Percentiles rank a stretch among this genome's conserved stretches.
Evolutionary conservation across 768 basidiomycete species (phyloP).

Genomic region (Podaxis sp.): DNA sequence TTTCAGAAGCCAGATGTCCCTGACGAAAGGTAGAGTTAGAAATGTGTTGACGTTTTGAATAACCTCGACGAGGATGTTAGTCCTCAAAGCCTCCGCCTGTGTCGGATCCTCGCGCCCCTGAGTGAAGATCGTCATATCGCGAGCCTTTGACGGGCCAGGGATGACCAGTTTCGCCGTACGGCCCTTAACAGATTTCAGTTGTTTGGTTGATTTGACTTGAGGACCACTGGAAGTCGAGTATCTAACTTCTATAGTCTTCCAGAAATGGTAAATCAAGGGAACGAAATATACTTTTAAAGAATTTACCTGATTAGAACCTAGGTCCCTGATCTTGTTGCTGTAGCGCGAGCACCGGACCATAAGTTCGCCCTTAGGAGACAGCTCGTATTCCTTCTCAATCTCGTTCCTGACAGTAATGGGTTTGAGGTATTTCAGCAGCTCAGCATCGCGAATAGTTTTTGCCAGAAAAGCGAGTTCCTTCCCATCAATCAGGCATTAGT

Average conservation of each 20-base stretch:
- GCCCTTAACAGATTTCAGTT: slow-evolving; percentile 33
- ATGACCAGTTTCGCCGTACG: slow-evolving; percentile 35
- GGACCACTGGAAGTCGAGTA: slow-evolving; percentile 9
- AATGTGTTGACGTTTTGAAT: slow-evolving; percentile 27
- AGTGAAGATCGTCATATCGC: slow-evolving; percentile 37
- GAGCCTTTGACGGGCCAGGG: slow-evolving; percentile 27
- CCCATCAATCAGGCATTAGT: slow-evolving; percentile 27
- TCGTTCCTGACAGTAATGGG: slow-evolving; percentile 49
- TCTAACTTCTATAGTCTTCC: background rate
- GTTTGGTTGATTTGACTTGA: slow-evolving; percentile 20
- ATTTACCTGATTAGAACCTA: slow-evolving; percentile 28
- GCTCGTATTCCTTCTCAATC: slow-evolving; percentile 28
- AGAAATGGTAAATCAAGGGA: background rate
- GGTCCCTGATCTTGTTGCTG: slow-evolving; percentile 38
- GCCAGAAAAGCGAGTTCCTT: slow-evolving; percentile 32
- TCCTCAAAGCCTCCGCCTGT: slow-evolving; percentile 38
- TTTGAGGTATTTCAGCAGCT: slow-evolving; percentile 39
- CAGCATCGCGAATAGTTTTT: slow-evolving; percentile 37
- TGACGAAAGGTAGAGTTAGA: slow-evolving; percentile 34
- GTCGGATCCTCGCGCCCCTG: slow-evolving; percentile 49
- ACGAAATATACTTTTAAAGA: background rate
- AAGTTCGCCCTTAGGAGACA: slow-evolving; percentile 30
- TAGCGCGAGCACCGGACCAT: slow-evolving; percentile 40
- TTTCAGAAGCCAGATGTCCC: slow-evolving; percentile 32
- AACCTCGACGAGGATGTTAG: slow-evolving; percentile 26